A percentile compares a stretch with the other conserved stretches of the same genome.
Conservation (phyloP, 331 rosid genomes). For the Rosa hybrid region DNA sequence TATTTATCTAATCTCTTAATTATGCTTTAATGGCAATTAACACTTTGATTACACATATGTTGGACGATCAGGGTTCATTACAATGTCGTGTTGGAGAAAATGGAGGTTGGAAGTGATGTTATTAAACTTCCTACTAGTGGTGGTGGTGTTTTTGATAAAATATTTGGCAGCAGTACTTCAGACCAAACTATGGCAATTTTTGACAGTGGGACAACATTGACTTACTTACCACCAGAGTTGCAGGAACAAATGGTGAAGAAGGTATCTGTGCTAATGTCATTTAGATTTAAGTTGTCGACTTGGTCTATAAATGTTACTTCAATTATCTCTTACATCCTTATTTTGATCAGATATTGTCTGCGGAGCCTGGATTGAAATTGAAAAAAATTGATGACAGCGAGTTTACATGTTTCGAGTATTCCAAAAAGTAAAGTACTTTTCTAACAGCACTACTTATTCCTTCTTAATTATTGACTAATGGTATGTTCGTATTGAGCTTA, state of each 20-base stretch:
- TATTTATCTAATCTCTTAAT: slow-evolving; percentile 6
- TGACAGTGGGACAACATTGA: slow-evolving; percentile 97
- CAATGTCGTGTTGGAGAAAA: slow-evolving; percentile 65
- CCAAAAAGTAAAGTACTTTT: slow-evolving; percentile 42
- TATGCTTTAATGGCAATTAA: not conserved
- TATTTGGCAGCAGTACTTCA: slow-evolving; percentile 43
- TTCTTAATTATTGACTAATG: not conserved
- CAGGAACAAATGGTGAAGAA: slow-evolving; percentile 39
- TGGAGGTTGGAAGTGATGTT: slow-evolving; percentile 62
- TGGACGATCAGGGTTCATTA: slow-evolving; percentile 67
- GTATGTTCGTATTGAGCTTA: not conserved
- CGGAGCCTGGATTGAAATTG: slow-evolving; percentile 53
- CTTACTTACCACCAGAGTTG: slow-evolving; percentile 61
- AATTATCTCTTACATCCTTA: not conserved
- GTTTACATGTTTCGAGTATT: slow-evolving; percentile 64
- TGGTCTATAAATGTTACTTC: not conserved
- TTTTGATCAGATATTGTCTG: slow-evolving; percentile 42
- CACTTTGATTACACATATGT: not conserved
- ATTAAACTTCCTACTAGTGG: slow-evolving; percentile 53
- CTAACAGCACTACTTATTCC: too few relatives aligned
- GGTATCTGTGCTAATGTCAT: slow-evolving; percentile 33
- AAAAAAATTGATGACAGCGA: slow-evolving; percentile 40
- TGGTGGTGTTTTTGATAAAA: not conserved
- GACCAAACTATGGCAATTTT: slow-evolving; percentile 58
- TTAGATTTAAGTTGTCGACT: not conserved